Conservation (phyloP, 1,284 basidiomycete genomes). For the Irpex rosettiformis region DNA sequence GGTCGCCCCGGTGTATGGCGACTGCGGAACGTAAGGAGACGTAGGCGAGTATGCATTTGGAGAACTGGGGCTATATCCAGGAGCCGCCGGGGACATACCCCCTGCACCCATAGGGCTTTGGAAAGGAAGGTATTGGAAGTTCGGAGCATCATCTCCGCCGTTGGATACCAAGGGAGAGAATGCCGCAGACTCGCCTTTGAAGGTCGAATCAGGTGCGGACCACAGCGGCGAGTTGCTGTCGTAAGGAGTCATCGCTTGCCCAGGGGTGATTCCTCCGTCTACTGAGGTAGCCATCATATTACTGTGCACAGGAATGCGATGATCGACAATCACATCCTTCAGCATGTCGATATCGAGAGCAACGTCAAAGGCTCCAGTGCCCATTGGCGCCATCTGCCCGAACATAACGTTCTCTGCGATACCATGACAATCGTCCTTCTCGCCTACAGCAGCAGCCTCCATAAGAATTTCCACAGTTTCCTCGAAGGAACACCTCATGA, state of each 20-base stretch:
- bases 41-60: constrained; percentile 85
- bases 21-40: constrained; percentile 84
- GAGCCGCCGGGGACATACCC: constrained; percentile 77
- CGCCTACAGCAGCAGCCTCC: constrained; percentile 97
- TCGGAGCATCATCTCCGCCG: constrained; percentile 78
- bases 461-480: constrained; percentile 99
- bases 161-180: constrained; percentile 95
- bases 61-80: constrained; percentile 79
- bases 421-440: constrained; percentile 97
- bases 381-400: constrained; percentile 98
- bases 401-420: constrained; percentile 99
- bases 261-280: constrained; percentile 90
- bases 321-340: constrained; percentile 98
- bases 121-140: constrained; percentile 70
- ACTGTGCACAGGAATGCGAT: constrained; percentile 85
- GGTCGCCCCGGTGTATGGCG: constrained; percentile 76
- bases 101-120: constrained; percentile 78
- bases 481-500: constrained; percentile 99
- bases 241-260: constrained; percentile 93
- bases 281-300: constrained; percentile 73
- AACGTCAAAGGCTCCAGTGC: constrained; percentile 93
- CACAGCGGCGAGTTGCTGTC: constrained; percentile 86
- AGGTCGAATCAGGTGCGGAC: constrained; percentile 54
- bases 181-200: constrained; percentile 82
- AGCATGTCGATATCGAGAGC: constrained; percentile 97